These are phyloP conservation scores for Candida lessepsii DNA, from an alignment of 805 yeast genomes.

Conservation along the genomic window DNA sequence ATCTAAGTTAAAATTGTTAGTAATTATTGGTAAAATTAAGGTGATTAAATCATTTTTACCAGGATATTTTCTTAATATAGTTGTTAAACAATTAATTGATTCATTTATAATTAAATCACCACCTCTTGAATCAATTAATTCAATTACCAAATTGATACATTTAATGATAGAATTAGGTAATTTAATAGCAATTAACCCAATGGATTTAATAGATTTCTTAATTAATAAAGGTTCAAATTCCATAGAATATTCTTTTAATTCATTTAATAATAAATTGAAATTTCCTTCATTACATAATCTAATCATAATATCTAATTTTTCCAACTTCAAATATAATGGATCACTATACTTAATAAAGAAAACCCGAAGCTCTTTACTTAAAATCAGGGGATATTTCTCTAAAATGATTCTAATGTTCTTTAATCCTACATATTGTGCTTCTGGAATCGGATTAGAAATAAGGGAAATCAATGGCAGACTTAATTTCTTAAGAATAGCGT, in stretches of 20 bases:
- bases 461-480: constrained; percentile 85
- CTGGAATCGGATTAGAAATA: constrained; percentile 80
- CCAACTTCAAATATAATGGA: constrained; percentile 74
- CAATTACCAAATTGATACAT: constrained; percentile 60
- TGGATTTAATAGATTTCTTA: constrained; percentile 58
- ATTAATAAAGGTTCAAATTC: constrained; percentile 84
- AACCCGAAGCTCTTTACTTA: constrained; percentile 78
- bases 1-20: constrained; percentile 27
- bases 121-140: constrained; percentile 59
- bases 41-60: constrained; percentile 47
- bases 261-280: constrained; percentile 58
- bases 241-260: constrained; percentile 76
- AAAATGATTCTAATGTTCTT: constrained; percentile 86
- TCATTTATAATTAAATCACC: constrained; percentile 62
- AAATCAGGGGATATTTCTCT: constrained; percentile 80
- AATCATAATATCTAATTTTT: constrained; percentile 72
- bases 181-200: constrained; percentile 72
- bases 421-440: constrained; percentile 90
- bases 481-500: constrained; percentile 60
- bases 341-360: constrained; percentile 88
- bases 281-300: constrained; percentile 64
- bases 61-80: constrained; percentile 66
- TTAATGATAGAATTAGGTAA: constrained; percentile 51
- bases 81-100: constrained; percentile 59
- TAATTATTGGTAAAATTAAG: constrained; percentile 54